A percentile compares a stretch with the other conserved stretches of the same genome.
phyloP scores from a whole-genome alignment of 2,329 filamentous ascomycete genomes.

The Cordyceps javanica region DNA sequence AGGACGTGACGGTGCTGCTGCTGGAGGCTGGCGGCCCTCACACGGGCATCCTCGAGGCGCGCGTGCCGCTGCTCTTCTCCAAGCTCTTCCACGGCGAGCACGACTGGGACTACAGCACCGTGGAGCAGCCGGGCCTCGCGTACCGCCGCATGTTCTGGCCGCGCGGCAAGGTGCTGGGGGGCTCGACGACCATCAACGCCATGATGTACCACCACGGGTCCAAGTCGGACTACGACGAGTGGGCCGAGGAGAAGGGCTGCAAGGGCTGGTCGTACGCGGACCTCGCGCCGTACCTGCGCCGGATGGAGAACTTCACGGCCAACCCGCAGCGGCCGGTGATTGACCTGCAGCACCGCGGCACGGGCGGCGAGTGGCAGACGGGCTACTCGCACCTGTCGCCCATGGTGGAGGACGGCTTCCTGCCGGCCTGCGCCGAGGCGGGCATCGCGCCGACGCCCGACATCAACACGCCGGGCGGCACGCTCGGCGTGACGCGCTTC shows the following conservation, averaged over 20 bases:
- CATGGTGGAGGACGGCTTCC: slow-evolving; percentile 16
- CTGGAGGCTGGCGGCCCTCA: slow-evolving; percentile 18
- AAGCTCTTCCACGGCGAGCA: slow-evolving; percentile 19
- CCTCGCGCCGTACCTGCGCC: slow-evolving; percentile 17
- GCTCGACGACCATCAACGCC: slow-evolving; percentile 20
- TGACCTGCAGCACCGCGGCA: slow-evolving; percentile 13
- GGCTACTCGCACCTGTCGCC: slow-evolving; percentile 15
- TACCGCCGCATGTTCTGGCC: slow-evolving; percentile 19
- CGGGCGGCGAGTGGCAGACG: slow-evolving; percentile 15
- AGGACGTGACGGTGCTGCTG: slow-evolving; percentile 15
- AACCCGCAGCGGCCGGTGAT: slow-evolving; percentile 16
- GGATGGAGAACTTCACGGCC: slow-evolving; percentile 18
- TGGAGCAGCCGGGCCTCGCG: slow-evolving; percentile 17
- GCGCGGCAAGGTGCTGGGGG: slow-evolving; percentile 20
- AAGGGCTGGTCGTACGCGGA: slow-evolving; percentile 17
- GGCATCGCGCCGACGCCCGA: slow-evolving; percentile 14
- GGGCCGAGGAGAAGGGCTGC: slow-evolving; percentile 16
- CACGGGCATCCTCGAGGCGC: slow-evolving; percentile 15
- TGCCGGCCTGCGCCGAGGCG: slow-evolving; percentile 14
- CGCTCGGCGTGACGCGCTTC: slow-evolving; percentile 15
- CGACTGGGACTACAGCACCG: slow-evolving; percentile 22
- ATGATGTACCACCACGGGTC: slow-evolving; percentile 21
- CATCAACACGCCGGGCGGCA: slow-evolving; percentile 16
- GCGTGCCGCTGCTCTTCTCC: slow-evolving; percentile 16
- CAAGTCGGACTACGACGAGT: slow-evolving; percentile 19